Evolutionary conservation across 139 green algal species (phyloP).

Genomic region (Edaphochlamys debaryana): DNA sequence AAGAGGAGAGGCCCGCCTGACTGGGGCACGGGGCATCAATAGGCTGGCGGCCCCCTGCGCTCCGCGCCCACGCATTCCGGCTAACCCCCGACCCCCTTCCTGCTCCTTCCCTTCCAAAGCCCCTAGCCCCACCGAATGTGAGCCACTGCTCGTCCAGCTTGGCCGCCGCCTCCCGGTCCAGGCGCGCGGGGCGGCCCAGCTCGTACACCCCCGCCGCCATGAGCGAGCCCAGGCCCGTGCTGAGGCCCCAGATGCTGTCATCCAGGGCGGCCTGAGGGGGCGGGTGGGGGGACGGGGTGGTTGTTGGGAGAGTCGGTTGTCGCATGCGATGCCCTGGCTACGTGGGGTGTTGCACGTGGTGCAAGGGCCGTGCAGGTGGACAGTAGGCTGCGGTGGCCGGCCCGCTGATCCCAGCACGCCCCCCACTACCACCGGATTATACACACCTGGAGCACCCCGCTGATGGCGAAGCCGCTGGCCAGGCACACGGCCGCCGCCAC

Average conservation of each 20-base stretch:
- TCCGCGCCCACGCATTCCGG: too few species aligned
- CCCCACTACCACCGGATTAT: too few species aligned
- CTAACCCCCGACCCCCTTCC: too few species aligned
- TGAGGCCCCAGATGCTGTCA: constrained; percentile 57
- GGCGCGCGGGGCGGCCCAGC: constrained; percentile 71
- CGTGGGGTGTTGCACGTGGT: too few species aligned
- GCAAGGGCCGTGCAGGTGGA: too few species aligned
- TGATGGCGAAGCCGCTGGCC: constrained; percentile 43
- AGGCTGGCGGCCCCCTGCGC: too few species aligned
- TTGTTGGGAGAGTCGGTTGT: too few species aligned
- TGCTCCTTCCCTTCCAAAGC: neutral
- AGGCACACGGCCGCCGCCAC: constrained; percentile 45
- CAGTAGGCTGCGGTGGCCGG: too few species aligned
- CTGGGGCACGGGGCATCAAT: too few species aligned
- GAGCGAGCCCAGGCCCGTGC: constrained; percentile 68
- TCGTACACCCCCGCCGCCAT: constrained; percentile 77
- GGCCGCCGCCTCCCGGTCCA: constrained; percentile 63
- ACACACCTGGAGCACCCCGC: constrained; percentile 38
- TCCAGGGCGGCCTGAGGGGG: constrained; percentile 4
- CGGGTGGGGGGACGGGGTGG: too few species aligned
- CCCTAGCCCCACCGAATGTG: constrained; percentile 72
- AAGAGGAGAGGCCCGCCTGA: neutral
- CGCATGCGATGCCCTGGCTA: too few species aligned
- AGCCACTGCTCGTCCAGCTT: constrained; percentile 75
- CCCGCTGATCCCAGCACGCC: too few species aligned